These are phyloP conservation scores for Fomes fomentarius DNA, from an alignment of 1,284 basidiomycete genomes.

Conservation along the genomic window DNA sequence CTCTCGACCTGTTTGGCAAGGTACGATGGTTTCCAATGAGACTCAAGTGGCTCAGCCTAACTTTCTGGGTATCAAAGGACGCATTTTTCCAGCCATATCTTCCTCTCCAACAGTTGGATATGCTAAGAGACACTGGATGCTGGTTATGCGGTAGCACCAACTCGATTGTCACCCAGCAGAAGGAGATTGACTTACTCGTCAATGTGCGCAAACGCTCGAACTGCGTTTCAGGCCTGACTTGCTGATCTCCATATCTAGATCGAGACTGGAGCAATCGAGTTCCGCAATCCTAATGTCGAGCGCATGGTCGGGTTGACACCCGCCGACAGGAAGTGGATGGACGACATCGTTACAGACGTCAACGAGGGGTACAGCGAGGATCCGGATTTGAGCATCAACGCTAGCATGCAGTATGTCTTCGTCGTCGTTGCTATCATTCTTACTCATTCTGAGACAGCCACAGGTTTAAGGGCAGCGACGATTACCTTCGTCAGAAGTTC, in stretches of 20 bases:
- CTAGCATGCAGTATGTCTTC: slow-evolving; percentile 66
- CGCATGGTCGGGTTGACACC: slow-evolving; percentile 82
- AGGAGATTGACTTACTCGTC: slow-evolving; percentile 89
- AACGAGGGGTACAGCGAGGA: slow-evolving; percentile 65
- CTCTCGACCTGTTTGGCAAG: slow-evolving; percentile 86
- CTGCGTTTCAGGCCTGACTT: too few species aligned
- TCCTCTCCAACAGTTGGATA: slow-evolving; percentile 93
- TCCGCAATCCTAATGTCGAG: slow-evolving; percentile 82
- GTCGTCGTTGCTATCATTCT: neutral
- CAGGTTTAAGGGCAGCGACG: slow-evolving; percentile 91
- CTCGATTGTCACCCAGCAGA: slow-evolving; percentile 93
- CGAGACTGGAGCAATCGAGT: slow-evolving; percentile 84
- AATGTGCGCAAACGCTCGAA: too few species aligned
- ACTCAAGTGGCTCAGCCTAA: neutral
- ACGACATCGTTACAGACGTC: slow-evolving; percentile 52
- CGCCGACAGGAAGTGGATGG: slow-evolving; percentile 97
- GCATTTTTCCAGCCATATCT: slow-evolving; percentile 98
- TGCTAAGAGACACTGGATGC: slow-evolving; percentile 77
- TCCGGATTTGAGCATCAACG: slow-evolving; percentile 44
- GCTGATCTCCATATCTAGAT: slow-evolving; percentile 69
- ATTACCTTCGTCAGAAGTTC: slow-evolving; percentile 88
- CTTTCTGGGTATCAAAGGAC: slow-evolving; percentile 59
- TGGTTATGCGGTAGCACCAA: slow-evolving; percentile 97
- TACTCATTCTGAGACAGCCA: neutral
- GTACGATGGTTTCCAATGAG: slow-evolving; percentile 35